These are phyloP conservation scores for Malania oleifera DNA, from an alignment of 164 flowering plant species.

Conservation along the genomic window DNA sequence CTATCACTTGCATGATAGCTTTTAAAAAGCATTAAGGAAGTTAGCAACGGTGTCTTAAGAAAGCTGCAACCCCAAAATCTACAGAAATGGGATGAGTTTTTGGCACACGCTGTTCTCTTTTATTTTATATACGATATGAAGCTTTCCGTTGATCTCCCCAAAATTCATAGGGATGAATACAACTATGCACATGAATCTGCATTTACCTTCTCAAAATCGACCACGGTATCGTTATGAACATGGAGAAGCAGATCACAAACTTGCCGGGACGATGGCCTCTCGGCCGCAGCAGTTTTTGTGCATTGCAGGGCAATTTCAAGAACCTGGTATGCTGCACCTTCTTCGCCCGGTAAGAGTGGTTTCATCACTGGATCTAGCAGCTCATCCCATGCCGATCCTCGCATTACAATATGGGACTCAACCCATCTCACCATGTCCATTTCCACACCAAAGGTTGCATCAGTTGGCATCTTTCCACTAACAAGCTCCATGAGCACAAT, in stretches of 20 bases:
- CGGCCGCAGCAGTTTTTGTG: slow-evolving; percentile 70
- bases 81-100: no score
- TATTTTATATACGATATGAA: no score
- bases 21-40: no score
- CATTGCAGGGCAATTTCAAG: slow-evolving; percentile 83
- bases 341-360: slow-evolving; percentile 61
- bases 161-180: no score
- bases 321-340: slow-evolving; percentile 57
- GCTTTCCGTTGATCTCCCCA: no score
- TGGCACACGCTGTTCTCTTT: no score
- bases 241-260: slow-evolving; percentile 61
- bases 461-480: slow-evolving; percentile 85
- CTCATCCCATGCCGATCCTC: slow-evolving; percentile 38
- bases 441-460: slow-evolving; percentile 54
- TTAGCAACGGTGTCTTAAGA: no score
- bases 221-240: slow-evolving; percentile 40
- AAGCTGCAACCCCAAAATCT: no score
- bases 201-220: slow-evolving; percentile 28
- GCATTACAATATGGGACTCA: slow-evolving; percentile 48
- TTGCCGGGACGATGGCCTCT: slow-evolving; percentile 75
- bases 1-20: no score
- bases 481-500: slow-evolving; percentile 94
- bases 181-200: slow-evolving; percentile 18
- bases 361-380: slow-evolving; percentile 59
- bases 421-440: slow-evolving; percentile 98